phyloP scores from a whole-genome alignment of 2,329 filamentous ascomycete genomes.

The Aspergillus sp. region DNA sequence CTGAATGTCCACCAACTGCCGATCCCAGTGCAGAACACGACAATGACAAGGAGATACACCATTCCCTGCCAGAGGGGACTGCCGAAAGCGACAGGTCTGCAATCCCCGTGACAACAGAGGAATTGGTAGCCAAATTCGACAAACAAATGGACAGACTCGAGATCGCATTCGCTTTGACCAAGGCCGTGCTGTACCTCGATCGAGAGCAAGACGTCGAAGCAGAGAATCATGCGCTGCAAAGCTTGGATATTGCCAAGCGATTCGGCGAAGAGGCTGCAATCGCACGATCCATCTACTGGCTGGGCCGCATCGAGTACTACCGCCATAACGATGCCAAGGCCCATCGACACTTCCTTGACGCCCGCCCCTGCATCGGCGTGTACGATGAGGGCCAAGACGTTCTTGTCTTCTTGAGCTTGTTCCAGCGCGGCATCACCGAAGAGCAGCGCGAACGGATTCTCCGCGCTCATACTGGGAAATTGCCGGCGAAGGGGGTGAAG shows the following conservation, averaged over 20 bases:
- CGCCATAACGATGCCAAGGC: slow-evolving; percentile 9
- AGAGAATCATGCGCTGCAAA: slow-evolving; percentile 2
- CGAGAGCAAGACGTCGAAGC: slow-evolving; percentile 2
- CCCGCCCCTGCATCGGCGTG: slow-evolving; percentile 8
- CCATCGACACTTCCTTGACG: slow-evolving; percentile 9
- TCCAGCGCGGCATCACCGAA: slow-evolving; percentile 3
- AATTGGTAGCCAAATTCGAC: slow-evolving; percentile 2
- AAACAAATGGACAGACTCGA: slow-evolving; percentile 1
- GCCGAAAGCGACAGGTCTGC: too few relatives aligned
- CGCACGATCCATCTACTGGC: slow-evolving; percentile 18
- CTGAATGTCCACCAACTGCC: background rate
- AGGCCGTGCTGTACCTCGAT: slow-evolving; percentile 3
- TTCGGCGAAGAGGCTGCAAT: slow-evolving; percentile 2
- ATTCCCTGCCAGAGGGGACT: too few relatives aligned
- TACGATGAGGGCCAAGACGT: slow-evolving; percentile 11
- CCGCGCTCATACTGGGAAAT: background rate
- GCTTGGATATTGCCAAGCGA: slow-evolving; percentile 5
- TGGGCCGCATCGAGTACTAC: slow-evolving; percentile 15
- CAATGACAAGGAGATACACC: background rate
- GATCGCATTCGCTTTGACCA: slow-evolving; percentile 1
- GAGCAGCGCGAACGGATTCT: background rate
- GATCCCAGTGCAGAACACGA: background rate
- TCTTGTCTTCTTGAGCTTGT: slow-evolving; percentile 1
- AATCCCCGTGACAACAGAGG: slow-evolving; percentile 1
- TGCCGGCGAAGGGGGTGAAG: background rate